phyloP scores from a whole-genome alignment of 2,329 filamentous ascomycete genomes.

The Ophiosphaerella korrae region DNA sequence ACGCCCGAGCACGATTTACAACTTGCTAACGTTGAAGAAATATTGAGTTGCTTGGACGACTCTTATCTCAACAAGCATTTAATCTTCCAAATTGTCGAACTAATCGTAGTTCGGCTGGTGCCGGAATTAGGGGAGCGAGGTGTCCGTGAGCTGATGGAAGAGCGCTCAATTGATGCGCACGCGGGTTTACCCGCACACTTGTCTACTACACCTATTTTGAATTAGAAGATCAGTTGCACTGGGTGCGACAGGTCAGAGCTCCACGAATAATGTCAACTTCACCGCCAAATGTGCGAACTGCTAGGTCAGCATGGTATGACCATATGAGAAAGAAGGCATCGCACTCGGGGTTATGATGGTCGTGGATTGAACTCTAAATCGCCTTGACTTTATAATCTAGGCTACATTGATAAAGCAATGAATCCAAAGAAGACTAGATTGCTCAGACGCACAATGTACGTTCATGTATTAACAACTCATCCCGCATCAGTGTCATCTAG shows the following conservation, averaged over 20 bases:
- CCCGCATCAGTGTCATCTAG: constrained; percentile 23
- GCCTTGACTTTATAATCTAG: no score
- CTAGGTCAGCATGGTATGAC: constrained; percentile 10
- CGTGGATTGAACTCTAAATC: constrained; percentile 1
- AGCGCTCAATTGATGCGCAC: constrained; percentile 59
- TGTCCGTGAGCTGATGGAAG: constrained; percentile 73
- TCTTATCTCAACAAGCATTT: constrained; percentile 92
- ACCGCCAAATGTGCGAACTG: constrained; percentile 25
- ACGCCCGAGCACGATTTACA: constrained; percentile 55
- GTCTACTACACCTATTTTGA: constrained; percentile 6
- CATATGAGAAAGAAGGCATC: neutral
- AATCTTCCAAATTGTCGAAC: constrained; percentile 79
- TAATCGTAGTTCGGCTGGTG: constrained; percentile 78
- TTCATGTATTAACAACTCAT: constrained; percentile 37
- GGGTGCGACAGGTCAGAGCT: constrained; percentile 13
- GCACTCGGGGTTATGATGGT: constrained; percentile 5
- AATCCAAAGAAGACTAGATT: constrained; percentile 3
- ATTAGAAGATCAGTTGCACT: constrained; percentile 4
- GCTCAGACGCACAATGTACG: constrained; percentile 14
- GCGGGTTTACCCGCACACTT: neutral
- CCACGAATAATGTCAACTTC: constrained; percentile 12
- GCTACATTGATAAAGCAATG: neutral
- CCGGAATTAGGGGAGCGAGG: constrained; percentile 80
- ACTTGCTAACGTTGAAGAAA: constrained; percentile 62
- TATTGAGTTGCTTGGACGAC: constrained; percentile 78